Evolutionary conservation across 164 flowering plant genomes (phyloP), one percentile per base, ranked within the genome.

Genomic region (Akebia trifoliata): DNA sequence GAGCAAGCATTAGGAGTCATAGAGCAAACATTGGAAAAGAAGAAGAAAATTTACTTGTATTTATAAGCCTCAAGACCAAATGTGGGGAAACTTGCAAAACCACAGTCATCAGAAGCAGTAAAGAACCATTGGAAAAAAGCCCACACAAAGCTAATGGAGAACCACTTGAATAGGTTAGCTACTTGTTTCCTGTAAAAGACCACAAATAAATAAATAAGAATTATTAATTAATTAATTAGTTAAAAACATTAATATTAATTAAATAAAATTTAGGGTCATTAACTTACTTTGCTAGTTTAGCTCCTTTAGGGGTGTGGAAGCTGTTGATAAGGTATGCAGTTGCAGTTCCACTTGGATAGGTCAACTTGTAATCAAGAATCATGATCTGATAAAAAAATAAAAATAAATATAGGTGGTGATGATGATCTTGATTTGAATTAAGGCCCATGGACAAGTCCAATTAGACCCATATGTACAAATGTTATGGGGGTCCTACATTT

Each of bases 261-360:
- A 12, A 39, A 43, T 18, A 17, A 32, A 21, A 32, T 37, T 12
- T 11, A 32, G 10, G 10, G 12, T 14, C 4, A 36, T 7, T 14
- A 26, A 34, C 39, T 34, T 64, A 74, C 77, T 68, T 68, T 11
- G 78, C 78, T 46, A 65, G 60, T 42, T 65, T 62, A 9, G 73
- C 78, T 61, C 75, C 75, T 47, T 56, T 51, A 24, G 72, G 63
- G 59, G 79, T 75, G 60, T 75, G 78, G 64, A 75, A 75, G 47
- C 78, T 71, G 42, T 75, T 75, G 63, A 75, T 75, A n/a, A 75
- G 75, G 45, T 54, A 59, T 29, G 78, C 78, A 49, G 78, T 75
- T 34, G 75, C 78, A 34, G 75, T 75, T 38, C 74, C 79, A 72
- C 79, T 75, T 12, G 76, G 79, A 52, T 66, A 75, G 1, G 71